Evolutionary conservation across 2,329 filamentous ascomycete species (phyloP).

Genomic region (Exophiala aquamarina): DNA sequence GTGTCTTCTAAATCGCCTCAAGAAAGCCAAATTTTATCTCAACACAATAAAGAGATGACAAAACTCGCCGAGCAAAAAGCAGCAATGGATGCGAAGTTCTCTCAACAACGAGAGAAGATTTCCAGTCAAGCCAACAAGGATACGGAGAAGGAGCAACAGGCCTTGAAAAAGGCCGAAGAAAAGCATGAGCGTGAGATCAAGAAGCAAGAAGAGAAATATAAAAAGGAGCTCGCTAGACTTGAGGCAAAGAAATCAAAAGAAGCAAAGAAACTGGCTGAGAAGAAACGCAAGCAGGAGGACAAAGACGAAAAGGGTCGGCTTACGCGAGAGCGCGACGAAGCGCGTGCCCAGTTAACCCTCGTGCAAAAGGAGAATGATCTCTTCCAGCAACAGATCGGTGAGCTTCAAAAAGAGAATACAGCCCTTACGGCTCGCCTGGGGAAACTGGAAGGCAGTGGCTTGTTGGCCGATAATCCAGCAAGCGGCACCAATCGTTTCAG

Average conservation of each 20-base stretch:
- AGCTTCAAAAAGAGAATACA: constrained; percentile 60
- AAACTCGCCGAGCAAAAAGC: constrained; percentile 43
- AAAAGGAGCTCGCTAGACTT: constrained; percentile 41
- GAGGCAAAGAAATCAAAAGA: constrained; percentile 43
- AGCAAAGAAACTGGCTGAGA: constrained; percentile 39
- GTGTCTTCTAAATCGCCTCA: constrained; percentile 21
- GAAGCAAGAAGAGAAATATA: constrained; percentile 32
- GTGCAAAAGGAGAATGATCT: constrained; percentile 49
- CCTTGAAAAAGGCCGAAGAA: constrained; percentile 30
- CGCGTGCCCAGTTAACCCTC: constrained; percentile 48
- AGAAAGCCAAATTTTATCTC: constrained; percentile 20
- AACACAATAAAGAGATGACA: constrained; percentile 44
- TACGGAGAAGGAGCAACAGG: constrained; percentile 26
- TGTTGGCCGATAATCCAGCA: constrained; percentile 5
- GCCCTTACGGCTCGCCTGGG: constrained; percentile 47
- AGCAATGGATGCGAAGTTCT: constrained; percentile 39
- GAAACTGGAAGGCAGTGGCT: constrained; percentile 33
- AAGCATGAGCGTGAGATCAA: constrained; percentile 31
- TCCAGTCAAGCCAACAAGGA: constrained; percentile 19
- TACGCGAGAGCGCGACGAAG: constrained; percentile 44
- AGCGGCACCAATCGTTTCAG: constrained; percentile 7
- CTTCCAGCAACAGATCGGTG: constrained; percentile 45
- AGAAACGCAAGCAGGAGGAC: constrained; percentile 35
- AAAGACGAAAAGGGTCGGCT: constrained; percentile 45
- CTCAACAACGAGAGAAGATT: constrained; percentile 33